Base-by-base conservation (phyloP, 2,329 filamentous ascomycete species). In the Fusarium nurragi region DNA sequence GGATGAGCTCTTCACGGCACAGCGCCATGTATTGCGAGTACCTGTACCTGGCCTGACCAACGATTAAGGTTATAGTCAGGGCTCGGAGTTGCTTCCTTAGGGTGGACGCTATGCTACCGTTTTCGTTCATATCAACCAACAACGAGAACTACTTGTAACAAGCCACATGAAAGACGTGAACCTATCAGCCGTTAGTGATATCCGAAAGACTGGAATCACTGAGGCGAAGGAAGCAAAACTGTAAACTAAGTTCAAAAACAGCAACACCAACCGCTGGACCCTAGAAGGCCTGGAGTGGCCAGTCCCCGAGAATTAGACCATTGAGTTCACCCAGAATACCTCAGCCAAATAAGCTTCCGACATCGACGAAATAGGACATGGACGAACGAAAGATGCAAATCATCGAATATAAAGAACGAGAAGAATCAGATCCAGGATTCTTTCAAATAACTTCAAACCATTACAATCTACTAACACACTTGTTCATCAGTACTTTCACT, bases 241-340 rank as follows among this genome's bases (percentile, higher is more conserved):
- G 32, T 18, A 9, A 18, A n/a, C 3, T 18, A 18, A 16, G 16
- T 5, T 34, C 32, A 16, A 16, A 10, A 34, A 18, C 32, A 16
- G n/a, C 32, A 10, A 9, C 4, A 9, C 16, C n/a, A n/a, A n/a
- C 4, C 32, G 10, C 16, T 10, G 32, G 32, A 11, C 16, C 16
- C 9, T n/a, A 10, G 32, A 10, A n/a, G 9, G 32, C 16, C n/a
- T n/a, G 16, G 32, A 5, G 32, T n/a, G 32, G 7, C 32, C n/a
- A 34, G 32, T 10, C 32, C 32, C 16, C 3, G n/a, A 34, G 32
- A 34, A 21, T 26, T 40, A 12, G 40, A 30, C 7, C 12, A 36
- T 60, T 39, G n/a, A 45, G 38, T 60, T 60, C 43, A 14, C 9
- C 11, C 19, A 26, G 30, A 52, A 38, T 45, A 36, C 43, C 44